These are phyloP conservation scores for Endotrypanum monterogeii DNA, from an alignment of 208 protist species.

Conservation along the genomic window DNA sequence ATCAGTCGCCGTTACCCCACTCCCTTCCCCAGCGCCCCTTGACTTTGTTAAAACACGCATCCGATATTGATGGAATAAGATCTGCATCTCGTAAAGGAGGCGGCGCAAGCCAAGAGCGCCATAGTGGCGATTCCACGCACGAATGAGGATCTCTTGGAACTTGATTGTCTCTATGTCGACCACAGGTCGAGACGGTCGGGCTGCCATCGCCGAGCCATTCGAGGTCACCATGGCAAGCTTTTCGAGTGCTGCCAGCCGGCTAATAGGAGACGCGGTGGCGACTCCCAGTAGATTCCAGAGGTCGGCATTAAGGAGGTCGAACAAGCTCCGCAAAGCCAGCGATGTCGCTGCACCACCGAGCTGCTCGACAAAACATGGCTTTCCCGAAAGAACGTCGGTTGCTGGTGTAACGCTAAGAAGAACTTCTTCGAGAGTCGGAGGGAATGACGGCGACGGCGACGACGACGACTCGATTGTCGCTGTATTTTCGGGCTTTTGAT, in stretches of 20 bases:
- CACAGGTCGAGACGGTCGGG: conserved; percentile 3
- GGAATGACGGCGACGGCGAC: background rate
- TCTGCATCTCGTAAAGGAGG: conserved; percentile 54
- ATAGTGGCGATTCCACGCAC: conserved; percentile 54
- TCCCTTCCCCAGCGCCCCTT: background rate
- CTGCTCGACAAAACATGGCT: conserved; percentile 5
- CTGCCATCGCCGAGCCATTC: background rate
- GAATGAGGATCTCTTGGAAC: conserved; percentile 42
- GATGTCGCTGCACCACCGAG: conserved; percentile 27
- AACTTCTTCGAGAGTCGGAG: background rate
- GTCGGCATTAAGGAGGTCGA: conserved; percentile 10
- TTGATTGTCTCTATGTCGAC: conserved; percentile 20
- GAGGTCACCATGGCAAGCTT: conserved; percentile 11
- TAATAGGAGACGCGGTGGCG: conserved; percentile 21
- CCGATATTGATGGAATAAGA: conserved; percentile 40
- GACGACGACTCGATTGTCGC: background rate
- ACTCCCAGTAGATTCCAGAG: conserved; percentile 28
- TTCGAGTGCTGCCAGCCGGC: conserved; percentile 27
- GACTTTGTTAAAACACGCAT: background rate
- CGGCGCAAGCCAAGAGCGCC: conserved; percentile 44
- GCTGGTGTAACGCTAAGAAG: background rate
- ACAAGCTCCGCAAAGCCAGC: conserved; percentile 24
- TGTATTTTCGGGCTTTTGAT: background rate
- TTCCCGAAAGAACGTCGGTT: background rate
- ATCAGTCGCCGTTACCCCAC: conserved; percentile 7